Evolutionary conservation across 495 filamentous ascomycete species (phyloP).

Genomic region (Xylaria venustula): DNA sequence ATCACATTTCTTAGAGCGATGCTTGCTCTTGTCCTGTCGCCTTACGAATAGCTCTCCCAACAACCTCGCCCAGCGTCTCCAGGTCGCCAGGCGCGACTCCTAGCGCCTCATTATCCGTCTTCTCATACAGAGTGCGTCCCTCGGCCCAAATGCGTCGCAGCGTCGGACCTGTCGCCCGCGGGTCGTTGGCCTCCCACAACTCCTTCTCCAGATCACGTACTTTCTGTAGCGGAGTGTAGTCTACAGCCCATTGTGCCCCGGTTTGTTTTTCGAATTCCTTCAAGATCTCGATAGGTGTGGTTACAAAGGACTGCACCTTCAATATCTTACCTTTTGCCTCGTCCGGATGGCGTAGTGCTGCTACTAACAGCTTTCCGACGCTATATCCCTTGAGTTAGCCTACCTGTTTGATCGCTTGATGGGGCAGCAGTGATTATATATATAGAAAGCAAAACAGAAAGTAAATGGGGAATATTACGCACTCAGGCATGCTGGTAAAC

Average conservation of each 20-base stretch:
- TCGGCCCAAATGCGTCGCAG: slow-evolving; percentile 69
- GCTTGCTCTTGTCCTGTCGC: background rate
- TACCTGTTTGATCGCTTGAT: slow-evolving; percentile 1
- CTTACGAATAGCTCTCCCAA: slow-evolving; percentile 16
- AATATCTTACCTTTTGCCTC: slow-evolving; percentile 54
- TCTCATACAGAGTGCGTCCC: slow-evolving; percentile 67
- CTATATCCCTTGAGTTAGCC: slow-evolving; percentile 33
- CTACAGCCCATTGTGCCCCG: slow-evolving; percentile 53
- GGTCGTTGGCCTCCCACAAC: slow-evolving; percentile 53
- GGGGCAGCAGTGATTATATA: background rate
- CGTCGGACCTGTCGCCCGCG: slow-evolving; percentile 55
- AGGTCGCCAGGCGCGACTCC: slow-evolving; percentile 44
- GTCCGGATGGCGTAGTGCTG: slow-evolving; percentile 55
- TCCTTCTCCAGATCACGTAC: slow-evolving; percentile 53
- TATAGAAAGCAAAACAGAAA: background rate
- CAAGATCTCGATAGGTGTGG: slow-evolving; percentile 59
- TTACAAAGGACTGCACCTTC: slow-evolving; percentile 69
- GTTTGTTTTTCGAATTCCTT: slow-evolving; percentile 67
- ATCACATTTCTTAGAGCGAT: background rate
- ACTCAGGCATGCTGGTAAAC: slow-evolving; percentile 69
- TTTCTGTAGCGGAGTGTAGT: slow-evolving; percentile 50
- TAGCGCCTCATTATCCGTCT: slow-evolving; percentile 63
- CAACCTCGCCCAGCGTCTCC: slow-evolving; percentile 48
- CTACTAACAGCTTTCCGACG: slow-evolving; percentile 63
- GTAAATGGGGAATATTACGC: slow-evolving; percentile 32